These are phyloP conservation scores for Citrullus amarus DNA, from an alignment of 306 rosid species.

Conservation along the genomic window DNA sequence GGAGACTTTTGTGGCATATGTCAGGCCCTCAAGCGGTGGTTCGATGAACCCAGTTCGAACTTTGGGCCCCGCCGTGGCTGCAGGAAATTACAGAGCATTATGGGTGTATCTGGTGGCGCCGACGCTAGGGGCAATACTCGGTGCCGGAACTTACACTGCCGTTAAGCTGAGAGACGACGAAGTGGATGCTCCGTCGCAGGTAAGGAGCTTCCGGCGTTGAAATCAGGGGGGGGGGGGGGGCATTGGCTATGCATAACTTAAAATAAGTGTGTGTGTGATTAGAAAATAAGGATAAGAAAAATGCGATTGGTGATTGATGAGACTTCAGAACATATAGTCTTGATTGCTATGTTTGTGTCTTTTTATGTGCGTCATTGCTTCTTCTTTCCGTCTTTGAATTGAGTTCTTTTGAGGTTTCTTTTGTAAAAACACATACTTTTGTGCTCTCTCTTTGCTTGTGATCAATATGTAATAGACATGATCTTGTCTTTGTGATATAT, in stretches of 20 bases:
- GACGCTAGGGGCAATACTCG: slow-evolving; percentile 68
- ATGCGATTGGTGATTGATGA: not conserved
- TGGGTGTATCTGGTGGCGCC: slow-evolving; percentile 86
- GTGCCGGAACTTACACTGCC: slow-evolving; percentile 55
- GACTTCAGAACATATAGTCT: not conserved
- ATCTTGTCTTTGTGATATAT: not conserved
- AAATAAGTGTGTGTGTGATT: not conserved
- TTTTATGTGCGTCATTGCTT: not conserved
- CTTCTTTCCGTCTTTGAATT: not conserved
- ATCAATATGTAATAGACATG: not conserved
- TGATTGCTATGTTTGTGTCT: not conserved
- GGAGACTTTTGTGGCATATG: not conserved
- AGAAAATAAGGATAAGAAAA: not conserved
- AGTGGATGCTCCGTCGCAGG: slow-evolving; percentile 30
- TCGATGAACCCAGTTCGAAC: slow-evolving; percentile 99
- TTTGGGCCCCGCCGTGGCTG: slow-evolving; percentile 85
- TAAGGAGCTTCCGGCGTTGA: slow-evolving; percentile 77
- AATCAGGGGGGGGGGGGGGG: not conserved
- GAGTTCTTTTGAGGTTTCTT: not conserved
- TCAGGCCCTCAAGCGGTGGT: slow-evolving; percentile 74
- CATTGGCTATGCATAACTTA: not conserved
- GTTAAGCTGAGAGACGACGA: slow-evolving; percentile 25
- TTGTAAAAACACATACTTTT: not conserved
- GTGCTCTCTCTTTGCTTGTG: not conserved
- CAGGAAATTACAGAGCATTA: slow-evolving; percentile 51